Evolutionary conservation across 352 stramenopile genomes (phyloP).

Genomic region (Globisporangium mamillatum): DNA sequence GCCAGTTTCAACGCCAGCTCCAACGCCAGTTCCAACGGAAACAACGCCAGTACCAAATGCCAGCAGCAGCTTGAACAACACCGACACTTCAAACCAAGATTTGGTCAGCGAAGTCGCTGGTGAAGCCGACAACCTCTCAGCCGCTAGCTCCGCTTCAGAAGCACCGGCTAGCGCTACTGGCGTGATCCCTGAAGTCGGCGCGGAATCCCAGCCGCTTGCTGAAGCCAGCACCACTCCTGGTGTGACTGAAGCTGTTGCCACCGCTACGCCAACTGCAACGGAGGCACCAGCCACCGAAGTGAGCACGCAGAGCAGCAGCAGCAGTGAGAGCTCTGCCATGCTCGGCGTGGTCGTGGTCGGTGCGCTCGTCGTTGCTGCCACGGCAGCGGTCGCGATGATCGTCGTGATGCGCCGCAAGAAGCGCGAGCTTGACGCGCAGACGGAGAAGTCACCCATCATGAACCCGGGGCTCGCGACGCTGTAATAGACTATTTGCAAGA

Average conservation of each 20-base stretch:
- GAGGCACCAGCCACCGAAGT: neutral
- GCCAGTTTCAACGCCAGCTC: neutral
- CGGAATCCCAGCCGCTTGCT: neutral
- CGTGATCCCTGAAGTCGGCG: neutral
- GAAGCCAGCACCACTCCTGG: neutral
- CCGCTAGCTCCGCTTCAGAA: neutral
- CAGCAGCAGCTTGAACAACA: neutral
- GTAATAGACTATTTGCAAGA: slow-evolving; percentile 5
- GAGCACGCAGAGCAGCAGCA: slow-evolving; percentile 4
- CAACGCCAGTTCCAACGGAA: neutral
- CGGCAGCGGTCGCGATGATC: slow-evolving; percentile 22
- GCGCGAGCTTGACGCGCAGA: slow-evolving; percentile 25
- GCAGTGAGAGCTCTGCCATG: neutral
- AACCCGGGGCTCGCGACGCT: slow-evolving; percentile 17
- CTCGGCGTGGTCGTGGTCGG: slow-evolving; percentile 17
- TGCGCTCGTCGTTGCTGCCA: slow-evolving; percentile 17
- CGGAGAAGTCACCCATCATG: slow-evolving; percentile 27
- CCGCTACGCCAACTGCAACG: neutral
- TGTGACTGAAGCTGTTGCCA: neutral
- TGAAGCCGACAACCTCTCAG: slow-evolving; percentile 7
- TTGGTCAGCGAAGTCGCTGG: neutral
- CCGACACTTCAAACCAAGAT: neutral
- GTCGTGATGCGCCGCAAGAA: slow-evolving; percentile 34
- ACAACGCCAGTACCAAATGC: slow-evolving; percentile 4
- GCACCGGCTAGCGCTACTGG: neutral